Evolutionary conservation across 257 asterid species (phyloP).

Genomic region (Plantago major): DNA sequence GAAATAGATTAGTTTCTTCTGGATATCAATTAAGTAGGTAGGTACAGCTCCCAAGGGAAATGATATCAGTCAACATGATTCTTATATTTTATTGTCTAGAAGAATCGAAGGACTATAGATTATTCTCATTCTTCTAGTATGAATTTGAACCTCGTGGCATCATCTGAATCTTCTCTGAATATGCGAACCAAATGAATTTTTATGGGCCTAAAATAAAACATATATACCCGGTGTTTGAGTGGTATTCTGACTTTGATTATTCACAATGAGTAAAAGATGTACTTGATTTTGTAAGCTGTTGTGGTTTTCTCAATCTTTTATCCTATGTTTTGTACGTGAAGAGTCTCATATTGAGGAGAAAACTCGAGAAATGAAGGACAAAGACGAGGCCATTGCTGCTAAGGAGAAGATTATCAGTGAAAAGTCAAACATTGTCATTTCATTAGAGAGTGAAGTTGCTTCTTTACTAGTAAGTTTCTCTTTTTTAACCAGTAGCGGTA

Average conservation of each 20-base stretch:
- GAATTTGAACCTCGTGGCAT: neutral
- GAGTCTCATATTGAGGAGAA: constrained; percentile 67
- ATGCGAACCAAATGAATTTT: neutral
- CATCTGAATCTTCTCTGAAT: neutral
- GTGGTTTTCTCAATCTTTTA: constrained; percentile 10
- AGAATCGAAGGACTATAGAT: no score
- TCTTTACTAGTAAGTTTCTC: constrained; percentile 61
- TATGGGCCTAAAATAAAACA: no score
- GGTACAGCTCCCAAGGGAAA: no score
- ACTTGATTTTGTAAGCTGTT: neutral
- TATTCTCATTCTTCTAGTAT: neutral
- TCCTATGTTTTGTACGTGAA: constrained; percentile 25
- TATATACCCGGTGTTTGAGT: no score
- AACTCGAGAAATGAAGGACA: constrained; percentile 52
- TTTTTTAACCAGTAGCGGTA: neutral
- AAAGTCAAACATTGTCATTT: constrained; percentile 49
- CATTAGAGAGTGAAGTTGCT: constrained; percentile 64
- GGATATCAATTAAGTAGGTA: no score
- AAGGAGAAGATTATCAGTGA: constrained; percentile 63
- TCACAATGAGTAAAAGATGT: no score
- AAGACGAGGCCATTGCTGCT: constrained; percentile 54
- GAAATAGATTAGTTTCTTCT: no score
- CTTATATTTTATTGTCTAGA: no score
- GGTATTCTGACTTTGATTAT: no score
- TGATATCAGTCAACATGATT: no score